These are phyloP conservation scores for Solanum ossicruentum DNA, from an alignment of 257 asterid genomes.

Conservation along the genomic window DNA sequence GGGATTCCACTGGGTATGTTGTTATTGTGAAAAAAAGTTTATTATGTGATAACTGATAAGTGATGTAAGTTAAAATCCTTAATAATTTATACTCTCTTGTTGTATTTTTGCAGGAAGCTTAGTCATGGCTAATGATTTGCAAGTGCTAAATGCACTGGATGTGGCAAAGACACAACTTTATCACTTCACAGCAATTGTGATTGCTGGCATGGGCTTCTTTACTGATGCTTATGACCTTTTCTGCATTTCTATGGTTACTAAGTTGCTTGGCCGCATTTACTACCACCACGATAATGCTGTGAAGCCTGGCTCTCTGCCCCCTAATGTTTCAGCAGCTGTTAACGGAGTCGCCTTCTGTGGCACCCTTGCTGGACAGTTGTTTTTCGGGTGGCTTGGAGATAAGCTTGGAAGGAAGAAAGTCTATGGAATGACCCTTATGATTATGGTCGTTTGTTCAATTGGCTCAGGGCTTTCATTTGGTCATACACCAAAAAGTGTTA, in stretches of 20 bases:
- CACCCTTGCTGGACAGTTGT: conserved; percentile 21
- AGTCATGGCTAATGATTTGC: conserved; percentile 16
- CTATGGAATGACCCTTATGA: conserved; percentile 20
- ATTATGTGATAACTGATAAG: not conserved
- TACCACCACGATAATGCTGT: not conserved
- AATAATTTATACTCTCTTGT: not conserved
- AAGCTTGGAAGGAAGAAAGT: conserved; percentile 26
- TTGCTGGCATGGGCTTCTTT: conserved; percentile 40
- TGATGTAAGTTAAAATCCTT: not conserved
- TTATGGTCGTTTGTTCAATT: conserved; percentile 22
- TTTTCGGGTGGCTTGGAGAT: conserved; percentile 37
- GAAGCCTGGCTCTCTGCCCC: conserved; percentile 28
- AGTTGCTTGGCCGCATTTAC: conserved; percentile 23
- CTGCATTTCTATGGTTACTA: conserved; percentile 25
- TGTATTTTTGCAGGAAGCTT: not conserved
- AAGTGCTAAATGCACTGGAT: conserved; percentile 33
- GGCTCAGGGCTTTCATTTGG: conserved; percentile 29
- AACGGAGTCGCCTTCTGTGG: conserved; percentile 27
- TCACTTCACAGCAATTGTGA: conserved; percentile 30
- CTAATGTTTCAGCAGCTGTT: conserved; percentile 12
- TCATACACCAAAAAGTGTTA: conserved; percentile 8
- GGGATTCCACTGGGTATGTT: no score
- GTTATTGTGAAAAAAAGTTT: not conserved
- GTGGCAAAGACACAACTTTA: conserved; percentile 23
- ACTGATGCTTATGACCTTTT: conserved; percentile 38